Evolutionary conservation across 441 rosid genomes (phyloP).

Genomic region (Macaranga tanarius): DNA sequence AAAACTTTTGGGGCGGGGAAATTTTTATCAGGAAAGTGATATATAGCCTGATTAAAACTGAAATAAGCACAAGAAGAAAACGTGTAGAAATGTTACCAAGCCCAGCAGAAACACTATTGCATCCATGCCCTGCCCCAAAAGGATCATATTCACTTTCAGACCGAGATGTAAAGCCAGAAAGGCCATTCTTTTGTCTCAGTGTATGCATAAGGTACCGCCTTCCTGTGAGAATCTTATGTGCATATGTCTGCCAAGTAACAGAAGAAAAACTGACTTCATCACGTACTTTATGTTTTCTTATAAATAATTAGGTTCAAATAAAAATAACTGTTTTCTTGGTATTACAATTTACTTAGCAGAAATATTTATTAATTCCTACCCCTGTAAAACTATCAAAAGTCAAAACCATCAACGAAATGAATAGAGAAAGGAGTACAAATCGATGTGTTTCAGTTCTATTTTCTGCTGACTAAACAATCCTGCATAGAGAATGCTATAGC

Average conservation of each 20-base stretch:
- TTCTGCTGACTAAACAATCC: neutral
- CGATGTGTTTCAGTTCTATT: neutral
- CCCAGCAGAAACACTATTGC: slow-evolving; percentile 91
- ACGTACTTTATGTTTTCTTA: neutral
- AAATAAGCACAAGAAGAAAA: neutral
- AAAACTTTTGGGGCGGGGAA: neutral
- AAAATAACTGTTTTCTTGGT: neutral
- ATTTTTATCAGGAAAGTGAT: neutral
- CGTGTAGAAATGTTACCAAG: slow-evolving; percentile 53
- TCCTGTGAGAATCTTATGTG: slow-evolving; percentile 85
- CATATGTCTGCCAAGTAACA: slow-evolving; percentile 61
- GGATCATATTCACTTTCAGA: slow-evolving; percentile 82
- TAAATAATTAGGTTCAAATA: neutral
- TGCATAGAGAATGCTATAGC: slow-evolving; percentile 14
- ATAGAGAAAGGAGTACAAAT: neutral
- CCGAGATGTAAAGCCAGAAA: slow-evolving; percentile 59
- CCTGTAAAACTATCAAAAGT: neutral
- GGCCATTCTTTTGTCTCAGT: slow-evolving; percentile 58
- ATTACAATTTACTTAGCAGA: neutral
- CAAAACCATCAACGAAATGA: neutral
- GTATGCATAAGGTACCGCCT: slow-evolving; percentile 70
- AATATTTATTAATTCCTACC: neutral
- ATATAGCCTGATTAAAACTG: slow-evolving; percentile 2
- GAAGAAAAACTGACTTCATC: slow-evolving; percentile 7
- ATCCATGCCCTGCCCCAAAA: slow-evolving; percentile 88